Conservation (phyloP, 768 basidiomycete species). For the Lactarius hatsudake region DNA sequence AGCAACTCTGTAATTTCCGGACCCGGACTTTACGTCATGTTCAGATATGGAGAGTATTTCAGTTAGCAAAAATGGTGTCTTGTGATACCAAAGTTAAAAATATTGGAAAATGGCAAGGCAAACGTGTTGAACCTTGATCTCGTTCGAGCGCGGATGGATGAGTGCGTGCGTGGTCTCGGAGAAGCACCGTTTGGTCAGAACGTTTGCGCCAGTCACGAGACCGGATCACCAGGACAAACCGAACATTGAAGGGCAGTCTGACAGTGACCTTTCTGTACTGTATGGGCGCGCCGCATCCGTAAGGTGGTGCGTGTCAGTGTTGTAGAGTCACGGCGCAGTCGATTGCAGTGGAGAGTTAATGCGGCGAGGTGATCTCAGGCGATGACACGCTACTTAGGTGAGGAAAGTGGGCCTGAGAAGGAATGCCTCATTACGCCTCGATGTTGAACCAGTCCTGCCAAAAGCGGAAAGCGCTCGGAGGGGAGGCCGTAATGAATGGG, state of each 20-base stretch:
- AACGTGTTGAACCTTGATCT: not conserved
- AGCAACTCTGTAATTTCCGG: not conserved
- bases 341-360: not conserved
- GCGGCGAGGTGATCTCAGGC: not conserved
- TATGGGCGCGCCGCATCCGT: not conserved
- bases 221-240: constrained; percentile 3
- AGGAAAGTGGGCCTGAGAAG: constrained; percentile 13
- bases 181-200: not conserved
- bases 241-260: not conserved
- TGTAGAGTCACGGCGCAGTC: constrained; percentile 1
- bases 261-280: not conserved
- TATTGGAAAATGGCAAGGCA: not conserved
- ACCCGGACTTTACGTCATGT: not conserved
- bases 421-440: constrained; percentile 10
- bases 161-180: not conserved
- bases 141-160: not conserved
- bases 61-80: not conserved
- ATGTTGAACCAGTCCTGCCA: constrained; percentile 13
- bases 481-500: constrained; percentile 15
- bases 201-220: not conserved
- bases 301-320: not conserved
- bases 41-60: not conserved
- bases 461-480: constrained; percentile 16
- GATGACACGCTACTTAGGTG: constrained; percentile 13
- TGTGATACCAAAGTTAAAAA: not conserved